Percentiles rank a stretch among this genome's conserved stretches.
These are phyloP conservation scores for Leccinum variicolor DNA, from an alignment of 768 basidiomycete species.

Conservation along the genomic window DNA sequence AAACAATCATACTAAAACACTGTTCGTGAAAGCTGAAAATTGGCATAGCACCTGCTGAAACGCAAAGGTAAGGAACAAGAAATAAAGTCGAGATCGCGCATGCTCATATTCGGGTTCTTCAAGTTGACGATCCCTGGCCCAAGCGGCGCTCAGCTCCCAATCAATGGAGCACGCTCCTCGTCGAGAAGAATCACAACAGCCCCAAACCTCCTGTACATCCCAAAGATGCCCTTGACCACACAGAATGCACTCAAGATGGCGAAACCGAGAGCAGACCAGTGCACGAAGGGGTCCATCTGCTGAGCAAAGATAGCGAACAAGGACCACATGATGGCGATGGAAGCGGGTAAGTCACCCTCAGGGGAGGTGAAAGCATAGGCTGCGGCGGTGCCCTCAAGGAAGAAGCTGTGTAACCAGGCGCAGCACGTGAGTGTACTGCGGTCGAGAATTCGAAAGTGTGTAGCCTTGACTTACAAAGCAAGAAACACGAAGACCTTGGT, in stretches of 20 bases:
- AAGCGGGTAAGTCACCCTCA: conserved; percentile 91
- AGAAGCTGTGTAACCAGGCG: conserved; percentile 51
- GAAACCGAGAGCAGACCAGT: conserved; percentile 86
- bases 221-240: conserved; percentile 73
- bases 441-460: not conserved
- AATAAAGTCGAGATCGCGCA: not conserved
- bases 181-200: conserved; percentile 64
- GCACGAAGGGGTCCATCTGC: conserved; percentile 69
- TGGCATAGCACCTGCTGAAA: not conserved
- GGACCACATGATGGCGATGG: conserved; percentile 90
- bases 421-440: conserved; percentile 6
- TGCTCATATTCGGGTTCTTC: not conserved
- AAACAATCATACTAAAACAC: conserved; percentile 1
- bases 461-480: conserved; percentile 56
- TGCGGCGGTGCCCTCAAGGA: conserved; percentile 89
- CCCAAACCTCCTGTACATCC: conserved; percentile 46
- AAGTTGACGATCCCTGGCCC: not conserved
- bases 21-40: not conserved
- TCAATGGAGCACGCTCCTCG: conserved; percentile 85
- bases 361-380: conserved; percentile 89
- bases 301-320: conserved; percentile 89
- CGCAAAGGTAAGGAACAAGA: not conserved
- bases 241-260: conserved; percentile 82
- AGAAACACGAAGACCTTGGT: conserved; percentile 97
- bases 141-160: conserved; percentile 36